Evolutionary conservation across 2,329 filamentous ascomycete species (phyloP).

Genomic region (Fusarium duplospermum): DNA sequence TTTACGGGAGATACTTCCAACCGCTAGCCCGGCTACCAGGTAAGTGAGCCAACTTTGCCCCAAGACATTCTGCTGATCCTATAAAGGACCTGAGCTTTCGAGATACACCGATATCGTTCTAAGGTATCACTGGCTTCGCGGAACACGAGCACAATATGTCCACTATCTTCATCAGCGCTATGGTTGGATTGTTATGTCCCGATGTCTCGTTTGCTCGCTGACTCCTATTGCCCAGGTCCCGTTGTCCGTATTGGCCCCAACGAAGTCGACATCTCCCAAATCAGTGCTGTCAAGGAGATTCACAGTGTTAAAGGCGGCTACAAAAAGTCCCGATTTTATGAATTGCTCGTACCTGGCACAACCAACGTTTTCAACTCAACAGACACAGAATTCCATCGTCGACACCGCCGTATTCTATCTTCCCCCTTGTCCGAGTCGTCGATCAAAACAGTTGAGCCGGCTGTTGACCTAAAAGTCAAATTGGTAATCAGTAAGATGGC

Average conservation of each 20-base stretch:
- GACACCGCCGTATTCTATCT: not conserved
- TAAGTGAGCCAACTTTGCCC: not conserved
- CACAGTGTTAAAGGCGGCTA: conserved; percentile 4
- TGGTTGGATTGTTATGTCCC: not conserved
- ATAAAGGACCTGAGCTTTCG: not conserved
- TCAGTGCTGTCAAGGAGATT: conserved; percentile 8
- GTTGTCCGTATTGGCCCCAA: conserved; percentile 3
- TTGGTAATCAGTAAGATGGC: not conserved
- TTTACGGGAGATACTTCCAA: not conserved
- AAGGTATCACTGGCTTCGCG: not conserved
- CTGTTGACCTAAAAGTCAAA: not conserved
- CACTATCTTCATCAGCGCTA: not conserved
- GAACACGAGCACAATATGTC: not conserved
- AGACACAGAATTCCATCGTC: conserved; percentile 6
- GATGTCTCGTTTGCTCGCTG: not conserved
- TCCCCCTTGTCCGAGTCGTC: not conserved
- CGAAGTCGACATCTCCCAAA: not conserved
- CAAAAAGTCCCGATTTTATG: conserved; percentile 4
- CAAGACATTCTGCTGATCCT: not conserved
- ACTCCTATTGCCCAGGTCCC: not conserved
- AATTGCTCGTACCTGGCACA: not conserved
- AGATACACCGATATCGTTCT: not conserved
- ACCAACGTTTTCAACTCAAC: not conserved
- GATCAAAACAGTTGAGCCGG: not conserved
- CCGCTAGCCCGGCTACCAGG: not conserved